Conservation (phyloP, 345 rosid genomes). For the Clarkia xantiana region DNA sequence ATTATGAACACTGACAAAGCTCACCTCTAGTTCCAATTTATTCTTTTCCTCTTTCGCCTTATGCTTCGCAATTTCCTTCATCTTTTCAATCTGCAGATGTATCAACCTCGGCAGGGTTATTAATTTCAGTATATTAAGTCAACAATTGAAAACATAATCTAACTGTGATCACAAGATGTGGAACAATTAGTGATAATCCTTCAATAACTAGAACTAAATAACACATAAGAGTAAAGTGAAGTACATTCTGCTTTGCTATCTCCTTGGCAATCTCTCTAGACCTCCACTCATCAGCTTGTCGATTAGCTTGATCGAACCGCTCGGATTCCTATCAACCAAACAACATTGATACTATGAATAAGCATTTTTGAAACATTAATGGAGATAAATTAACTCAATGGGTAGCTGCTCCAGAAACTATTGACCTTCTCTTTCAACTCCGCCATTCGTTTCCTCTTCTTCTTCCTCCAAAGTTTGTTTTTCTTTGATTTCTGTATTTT, state of each 20-base stretch:
- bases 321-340: slow-evolving; percentile 40
- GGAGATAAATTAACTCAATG: slow-evolving; percentile 1
- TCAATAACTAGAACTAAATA: no score
- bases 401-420: neutral
- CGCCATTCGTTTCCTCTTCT: slow-evolving; percentile 42
- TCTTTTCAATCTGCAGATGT: slow-evolving; percentile 48
- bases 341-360: slow-evolving; percentile 2
- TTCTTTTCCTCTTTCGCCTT: slow-evolving; percentile 67
- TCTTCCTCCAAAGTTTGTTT: slow-evolving; percentile 71
- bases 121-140: no score
- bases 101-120: no score
- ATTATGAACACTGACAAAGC: neutral
- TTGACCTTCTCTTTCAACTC: slow-evolving; percentile 49
- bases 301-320: slow-evolving; percentile 52
- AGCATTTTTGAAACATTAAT: neutral
- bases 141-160: no score
- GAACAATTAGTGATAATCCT: no score
- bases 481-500: slow-evolving; percentile 44
- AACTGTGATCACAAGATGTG: no score
- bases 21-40: slow-evolving; percentile 83
- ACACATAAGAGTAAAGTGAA: no score
- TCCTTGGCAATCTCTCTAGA: slow-evolving; percentile 84
- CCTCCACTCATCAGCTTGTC: slow-evolving; percentile 84
- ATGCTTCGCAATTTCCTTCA: slow-evolving; percentile 87
- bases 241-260: slow-evolving; percentile 61